phyloP scores from a whole-genome alignment of 2,329 filamentous ascomycete species.

The Colletotrichum plurivorum region DNA sequence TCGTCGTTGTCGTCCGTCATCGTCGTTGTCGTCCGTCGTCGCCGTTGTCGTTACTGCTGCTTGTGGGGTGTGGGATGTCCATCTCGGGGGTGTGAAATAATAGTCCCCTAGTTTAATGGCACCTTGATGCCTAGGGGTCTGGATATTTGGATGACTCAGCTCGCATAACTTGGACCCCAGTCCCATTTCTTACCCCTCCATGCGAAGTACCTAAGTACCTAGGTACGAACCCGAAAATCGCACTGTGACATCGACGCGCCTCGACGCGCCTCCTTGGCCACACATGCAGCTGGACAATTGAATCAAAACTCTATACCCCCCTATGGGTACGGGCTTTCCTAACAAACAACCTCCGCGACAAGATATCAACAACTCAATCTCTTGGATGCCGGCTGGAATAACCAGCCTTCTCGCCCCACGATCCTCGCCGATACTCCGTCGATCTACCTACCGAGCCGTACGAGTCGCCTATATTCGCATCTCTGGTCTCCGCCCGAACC shows the following conservation, averaged over 20 bases:
- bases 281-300: constrained; percentile 18
- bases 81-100: too few relatives aligned
- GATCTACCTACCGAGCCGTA: constrained; percentile 44
- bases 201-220: too few relatives aligned
- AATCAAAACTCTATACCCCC: constrained; percentile 17
- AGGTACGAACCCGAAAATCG: constrained; percentile 14
- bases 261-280: constrained; percentile 16
- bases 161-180: too few relatives aligned
- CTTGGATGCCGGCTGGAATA: constrained; percentile 55
- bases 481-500: constrained; percentile 25
- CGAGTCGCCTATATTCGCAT: constrained; percentile 46
- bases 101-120: too few relatives aligned
- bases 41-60: too few relatives aligned
- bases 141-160: too few relatives aligned
- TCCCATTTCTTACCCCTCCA: constrained; percentile 5
- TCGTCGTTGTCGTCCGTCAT: too few relatives aligned
- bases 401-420: constrained; percentile 47
- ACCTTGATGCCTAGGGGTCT: too few relatives aligned
- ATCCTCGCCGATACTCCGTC: constrained; percentile 54
- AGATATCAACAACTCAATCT: constrained; percentile 24
- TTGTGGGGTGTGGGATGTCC: too few relatives aligned
- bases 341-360: constrained; percentile 7
- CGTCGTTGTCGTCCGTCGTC: too few relatives aligned
- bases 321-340: background rate
- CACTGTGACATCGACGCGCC: constrained; percentile 25